These are phyloP conservation scores for Phytopythium delawarense DNA, from an alignment of 352 stramenopile genomes.

Conservation along the genomic window DNA sequence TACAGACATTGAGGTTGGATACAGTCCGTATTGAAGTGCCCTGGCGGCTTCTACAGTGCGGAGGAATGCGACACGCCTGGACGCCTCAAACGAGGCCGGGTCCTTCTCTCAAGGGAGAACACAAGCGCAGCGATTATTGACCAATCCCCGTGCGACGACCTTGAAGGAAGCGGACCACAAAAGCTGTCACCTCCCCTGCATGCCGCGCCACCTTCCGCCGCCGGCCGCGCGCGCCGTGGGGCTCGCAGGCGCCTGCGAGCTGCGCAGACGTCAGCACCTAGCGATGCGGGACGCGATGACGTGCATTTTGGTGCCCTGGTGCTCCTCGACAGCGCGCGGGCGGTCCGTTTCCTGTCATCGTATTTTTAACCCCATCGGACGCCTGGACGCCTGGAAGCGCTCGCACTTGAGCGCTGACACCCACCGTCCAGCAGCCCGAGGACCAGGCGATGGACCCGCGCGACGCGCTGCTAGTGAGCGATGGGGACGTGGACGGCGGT, in stretches of 20 bases:
- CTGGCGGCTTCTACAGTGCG: neutral
- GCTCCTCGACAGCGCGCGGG: neutral
- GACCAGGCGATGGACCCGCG: neutral
- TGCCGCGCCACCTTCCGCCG: neutral
- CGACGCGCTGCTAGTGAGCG: neutral
- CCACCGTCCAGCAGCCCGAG: too few relatives aligned
- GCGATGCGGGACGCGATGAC: neutral
- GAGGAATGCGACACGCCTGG: neutral
- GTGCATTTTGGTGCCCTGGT: neutral
- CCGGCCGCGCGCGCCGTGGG: neutral
- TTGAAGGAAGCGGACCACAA: neutral
- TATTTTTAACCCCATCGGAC: neutral
- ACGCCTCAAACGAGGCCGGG: neutral
- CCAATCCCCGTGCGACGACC: neutral
- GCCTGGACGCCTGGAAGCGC: too few relatives aligned
- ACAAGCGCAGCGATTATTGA: neutral
- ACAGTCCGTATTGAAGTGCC: neutral
- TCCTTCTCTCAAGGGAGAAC: neutral
- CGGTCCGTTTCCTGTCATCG: neutral
- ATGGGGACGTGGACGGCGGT: slow-evolving; percentile 4
- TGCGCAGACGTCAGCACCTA: neutral
- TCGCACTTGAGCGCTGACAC: too few relatives aligned
- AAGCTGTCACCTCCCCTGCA: neutral
- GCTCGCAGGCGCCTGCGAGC: neutral
- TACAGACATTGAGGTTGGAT: neutral